Evolutionary conservation across 257 asterid genomes (phyloP).

Genomic region (Nicotiana tomentosiformis): DNA sequence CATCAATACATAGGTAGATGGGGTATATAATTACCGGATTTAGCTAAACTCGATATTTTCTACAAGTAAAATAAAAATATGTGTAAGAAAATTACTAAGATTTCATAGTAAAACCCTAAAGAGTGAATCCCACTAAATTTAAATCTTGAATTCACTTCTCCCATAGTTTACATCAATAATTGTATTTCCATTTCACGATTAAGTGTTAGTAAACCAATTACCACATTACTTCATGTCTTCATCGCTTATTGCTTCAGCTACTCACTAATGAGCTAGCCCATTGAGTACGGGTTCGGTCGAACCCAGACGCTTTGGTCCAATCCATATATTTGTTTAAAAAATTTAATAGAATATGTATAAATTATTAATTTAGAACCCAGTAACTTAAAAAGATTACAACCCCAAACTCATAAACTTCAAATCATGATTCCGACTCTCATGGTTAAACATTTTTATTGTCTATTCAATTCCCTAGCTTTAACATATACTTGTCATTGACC

Average conservation of each 20-base stretch:
- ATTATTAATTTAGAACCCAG: no score
- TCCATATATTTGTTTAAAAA: no score
- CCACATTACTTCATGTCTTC: neutral
- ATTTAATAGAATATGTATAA: no score
- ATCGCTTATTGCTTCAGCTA: neutral
- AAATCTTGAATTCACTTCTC: no score
- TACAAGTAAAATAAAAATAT: neutral
- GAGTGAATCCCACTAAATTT: no score
- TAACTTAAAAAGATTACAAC: no score
- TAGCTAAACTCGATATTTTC: neutral
- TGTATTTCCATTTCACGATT: neutral
- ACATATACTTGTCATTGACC: neutral
- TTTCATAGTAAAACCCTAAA: no score
- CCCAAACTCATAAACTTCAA: no score
- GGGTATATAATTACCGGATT: neutral
- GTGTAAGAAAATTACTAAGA: neutral
- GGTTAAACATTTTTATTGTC: neutral
- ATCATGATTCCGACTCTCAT: no score
- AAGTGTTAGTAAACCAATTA: neutral
- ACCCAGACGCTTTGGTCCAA: no score
- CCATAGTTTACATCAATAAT: no score
- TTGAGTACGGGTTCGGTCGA: no score
- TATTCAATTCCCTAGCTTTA: neutral
- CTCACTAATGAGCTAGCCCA: neutral
- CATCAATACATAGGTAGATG: neutral